Evolutionary conservation across 2,329 filamentous ascomycete genomes (phyloP), one percentile per base, ranked within the genome.

Genomic region (Verticillium zaregamsianum): DNA sequence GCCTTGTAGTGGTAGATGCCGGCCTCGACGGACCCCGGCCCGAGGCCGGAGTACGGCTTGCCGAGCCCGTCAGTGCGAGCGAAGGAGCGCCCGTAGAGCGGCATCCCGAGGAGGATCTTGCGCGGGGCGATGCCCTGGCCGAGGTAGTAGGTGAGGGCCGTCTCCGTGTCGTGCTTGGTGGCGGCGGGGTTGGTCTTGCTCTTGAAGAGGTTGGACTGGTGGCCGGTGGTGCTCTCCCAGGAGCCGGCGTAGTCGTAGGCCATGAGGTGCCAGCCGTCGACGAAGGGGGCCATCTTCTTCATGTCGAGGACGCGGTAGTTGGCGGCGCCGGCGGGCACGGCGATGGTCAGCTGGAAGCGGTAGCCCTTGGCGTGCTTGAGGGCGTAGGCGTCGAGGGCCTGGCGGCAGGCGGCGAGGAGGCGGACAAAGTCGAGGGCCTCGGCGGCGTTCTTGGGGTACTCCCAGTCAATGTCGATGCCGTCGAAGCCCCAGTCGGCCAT

Each of bases 81-180:
- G 69, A 95, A 95, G 0, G 88, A 82, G n/a, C 91, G 87, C 1
- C 91, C 92, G 70, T 94, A 95, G 1, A 95, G 80, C 0, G 92
- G 90, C 77, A 94, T 83, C 1, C 91, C 91, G 35, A 95, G 75
- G 7, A 91, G 82, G 58, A 96, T 85, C 75, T 93, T 94, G 58
- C 76, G 71, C 0, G 85, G 66, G 0, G 81, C 68, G 9, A 95
- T 81, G 9, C 86, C 87, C 14, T 80, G 77, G 3, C 77, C 70
- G 12, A 85, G 74, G 75, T 93, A 93, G 68, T 84, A 84, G 9
- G 78, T 71, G 31, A 96, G 77, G 3, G 90, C 90, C 39, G 79
- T 76, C 58, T 90, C 79, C 3, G 88, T 90, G 77, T 81, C 89
- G 76, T 89, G 90, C 9, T 89, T 89, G 1, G 91, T 94, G 32